These are phyloP conservation scores for Aspergillus mulundensis DNA, from an alignment of 495 filamentous ascomycete genomes.

Conservation along the genomic window DNA sequence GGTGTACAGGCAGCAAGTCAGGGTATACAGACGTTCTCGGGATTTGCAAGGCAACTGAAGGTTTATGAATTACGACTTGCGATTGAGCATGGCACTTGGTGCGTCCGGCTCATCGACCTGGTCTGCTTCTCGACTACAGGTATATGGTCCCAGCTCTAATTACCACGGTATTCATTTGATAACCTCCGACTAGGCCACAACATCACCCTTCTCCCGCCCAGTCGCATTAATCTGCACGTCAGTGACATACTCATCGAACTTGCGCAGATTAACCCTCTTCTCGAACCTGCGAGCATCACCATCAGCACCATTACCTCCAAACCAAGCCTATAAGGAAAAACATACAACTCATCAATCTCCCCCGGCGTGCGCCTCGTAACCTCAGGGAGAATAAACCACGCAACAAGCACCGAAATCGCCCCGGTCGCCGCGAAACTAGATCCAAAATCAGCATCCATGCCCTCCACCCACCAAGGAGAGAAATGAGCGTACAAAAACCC, in stretches of 20 bases:
- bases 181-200: background rate
- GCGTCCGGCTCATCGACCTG: no score
- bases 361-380: constrained; percentile 32
- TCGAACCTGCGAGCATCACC: constrained; percentile 23
- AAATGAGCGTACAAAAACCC: constrained; percentile 34
- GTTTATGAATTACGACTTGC: no score
- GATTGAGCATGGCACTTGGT: no score
- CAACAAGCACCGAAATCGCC: constrained; percentile 26
- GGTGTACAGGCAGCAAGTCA: no score
- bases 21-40: no score
- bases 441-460: background rate
- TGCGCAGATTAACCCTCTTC: constrained; percentile 29
- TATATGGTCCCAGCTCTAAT: no score
- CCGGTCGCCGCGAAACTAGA: constrained; percentile 32
- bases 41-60: no score
- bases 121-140: no score
- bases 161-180: no score
- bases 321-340: background rate
- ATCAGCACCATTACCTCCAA: no score
- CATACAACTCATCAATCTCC: constrained; percentile 39
- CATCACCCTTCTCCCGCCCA: background rate
- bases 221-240: constrained; percentile 22
- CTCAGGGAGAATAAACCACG: constrained; percentile 39
- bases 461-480: background rate
- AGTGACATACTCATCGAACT: constrained; percentile 30